phyloP scores from a whole-genome alignment of 2,329 filamentous ascomycete genomes.

The Exophiala phaeomuriformis region DNA sequence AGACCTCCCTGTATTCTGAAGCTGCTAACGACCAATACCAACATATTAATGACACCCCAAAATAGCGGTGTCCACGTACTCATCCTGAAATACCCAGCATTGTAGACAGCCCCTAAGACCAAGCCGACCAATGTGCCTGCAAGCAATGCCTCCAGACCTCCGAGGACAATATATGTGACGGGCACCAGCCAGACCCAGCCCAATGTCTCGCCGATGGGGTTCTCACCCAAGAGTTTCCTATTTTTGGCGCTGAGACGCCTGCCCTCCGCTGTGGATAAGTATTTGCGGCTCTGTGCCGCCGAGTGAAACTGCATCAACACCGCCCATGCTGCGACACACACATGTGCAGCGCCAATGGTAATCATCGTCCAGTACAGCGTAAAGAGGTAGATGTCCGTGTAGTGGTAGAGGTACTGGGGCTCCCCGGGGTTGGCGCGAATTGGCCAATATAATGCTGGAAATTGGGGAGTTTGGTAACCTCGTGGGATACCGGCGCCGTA shows the following conservation, averaged over 20 bases:
- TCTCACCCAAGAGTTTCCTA: conserved; percentile 22
- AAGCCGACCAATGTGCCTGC: conserved; percentile 75
- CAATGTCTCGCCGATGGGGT: conserved; percentile 23
- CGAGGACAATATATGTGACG: conserved; percentile 61
- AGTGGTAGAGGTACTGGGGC: conserved; percentile 61
- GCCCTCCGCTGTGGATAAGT: conserved; percentile 16
- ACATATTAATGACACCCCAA: conserved; percentile 76
- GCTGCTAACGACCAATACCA: conserved; percentile 76
- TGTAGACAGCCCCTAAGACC: conserved; percentile 71
- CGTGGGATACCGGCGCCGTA: conserved; percentile 19
- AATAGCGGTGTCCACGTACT: conserved; percentile 89
- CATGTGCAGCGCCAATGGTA: conserved; percentile 66
- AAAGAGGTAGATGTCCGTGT: conserved; percentile 76
- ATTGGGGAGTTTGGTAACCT: conserved; percentile 59
- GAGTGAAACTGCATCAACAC: conserved; percentile 54
- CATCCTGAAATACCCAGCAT: conserved; percentile 78
- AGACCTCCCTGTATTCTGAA: conserved; percentile 90
- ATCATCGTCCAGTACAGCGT: conserved; percentile 81
- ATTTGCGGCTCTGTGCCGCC: conserved; percentile 16
- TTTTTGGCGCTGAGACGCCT: conserved; percentile 21
- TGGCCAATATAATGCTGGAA: conserved; percentile 77
- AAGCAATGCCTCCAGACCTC: conserved; percentile 67
- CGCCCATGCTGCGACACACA: conserved; percentile 64
- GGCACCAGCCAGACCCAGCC: conserved; percentile 61
- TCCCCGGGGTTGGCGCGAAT: conserved; percentile 51